Percentiles rank a stretch among this genome's conserved stretches.
Evolutionary conservation across 163 green algal species (phyloP).

Genomic region (Scenedesmus sp.): DNA sequence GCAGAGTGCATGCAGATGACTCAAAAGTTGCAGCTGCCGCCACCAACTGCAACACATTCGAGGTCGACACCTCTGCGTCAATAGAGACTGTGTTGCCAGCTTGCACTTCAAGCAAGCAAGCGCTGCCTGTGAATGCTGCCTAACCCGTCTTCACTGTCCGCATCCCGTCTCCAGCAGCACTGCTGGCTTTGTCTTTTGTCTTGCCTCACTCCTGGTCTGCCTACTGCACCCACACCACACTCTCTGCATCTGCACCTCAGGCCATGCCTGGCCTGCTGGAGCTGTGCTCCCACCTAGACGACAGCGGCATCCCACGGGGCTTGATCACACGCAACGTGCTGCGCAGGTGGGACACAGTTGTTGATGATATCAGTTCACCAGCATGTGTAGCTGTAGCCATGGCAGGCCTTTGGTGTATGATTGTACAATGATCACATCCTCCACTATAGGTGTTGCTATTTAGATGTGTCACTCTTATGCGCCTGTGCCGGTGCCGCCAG

Average conservation of each 20-base stretch:
- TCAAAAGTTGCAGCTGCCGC: conserved; percentile 22
- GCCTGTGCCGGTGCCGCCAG: too few relatives aligned
- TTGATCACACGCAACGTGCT: conserved; percentile 68
- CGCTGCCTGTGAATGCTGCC: background rate
- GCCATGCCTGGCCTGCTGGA: conserved; percentile 65
- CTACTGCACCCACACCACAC: background rate
- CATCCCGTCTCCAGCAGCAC: background rate
- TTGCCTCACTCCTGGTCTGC: background rate
- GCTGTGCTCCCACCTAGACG: conserved; percentile 58
- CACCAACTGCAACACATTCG: background rate
- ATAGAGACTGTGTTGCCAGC: background rate
- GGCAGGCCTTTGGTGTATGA: too few relatives aligned
- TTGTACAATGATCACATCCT: too few relatives aligned
- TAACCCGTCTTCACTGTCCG: background rate
- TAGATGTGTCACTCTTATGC: too few relatives aligned
- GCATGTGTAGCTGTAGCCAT: too few relatives aligned
- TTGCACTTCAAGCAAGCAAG: background rate
- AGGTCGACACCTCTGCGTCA: background rate
- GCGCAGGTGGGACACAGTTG: background rate
- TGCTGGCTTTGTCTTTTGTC: background rate
- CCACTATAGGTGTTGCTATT: too few relatives aligned
- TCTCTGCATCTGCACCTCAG: conserved; percentile 14
- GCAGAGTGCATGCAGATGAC: background rate
- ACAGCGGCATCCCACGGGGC: conserved; percentile 52
- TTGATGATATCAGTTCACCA: too few relatives aligned